These are phyloP conservation scores for Diaporthe sp. DNA, from an alignment of 2,329 filamentous ascomycete species.

Conservation along the genomic window DNA sequence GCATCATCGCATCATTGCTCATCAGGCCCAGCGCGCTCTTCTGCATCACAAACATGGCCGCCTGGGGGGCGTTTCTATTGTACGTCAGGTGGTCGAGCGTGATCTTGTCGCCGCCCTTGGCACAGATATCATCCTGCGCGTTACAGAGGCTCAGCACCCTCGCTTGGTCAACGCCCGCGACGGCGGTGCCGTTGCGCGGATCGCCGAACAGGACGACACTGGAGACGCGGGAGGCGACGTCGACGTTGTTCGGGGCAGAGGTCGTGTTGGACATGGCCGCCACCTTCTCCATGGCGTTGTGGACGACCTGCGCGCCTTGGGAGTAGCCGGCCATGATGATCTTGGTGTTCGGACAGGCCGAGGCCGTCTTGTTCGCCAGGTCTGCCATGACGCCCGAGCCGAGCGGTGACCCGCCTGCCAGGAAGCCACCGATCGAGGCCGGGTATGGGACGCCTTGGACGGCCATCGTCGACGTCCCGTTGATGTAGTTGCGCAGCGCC, in stretches of 20 bases:
- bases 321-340: slow-evolving; percentile 56
- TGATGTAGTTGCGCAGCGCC: slow-evolving; percentile 43
- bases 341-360: slow-evolving; percentile 53
- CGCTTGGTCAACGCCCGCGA: slow-evolving; percentile 27
- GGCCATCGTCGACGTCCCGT: slow-evolving; percentile 42
- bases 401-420: slow-evolving; percentile 43
- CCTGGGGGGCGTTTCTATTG: slow-evolving; percentile 43
- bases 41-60: slow-evolving; percentile 48
- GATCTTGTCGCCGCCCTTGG: slow-evolving; percentile 44
- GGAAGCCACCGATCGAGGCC: slow-evolving; percentile 46
- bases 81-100: slow-evolving; percentile 48
- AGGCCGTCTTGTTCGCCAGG: slow-evolving; percentile 41
- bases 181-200: slow-evolving; percentile 41
- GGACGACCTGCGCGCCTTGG: slow-evolving; percentile 46
- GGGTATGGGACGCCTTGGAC: slow-evolving; percentile 49
- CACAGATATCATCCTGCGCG: slow-evolving; percentile 41
- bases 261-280: slow-evolving; percentile 27
- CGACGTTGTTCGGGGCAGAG: background rate
- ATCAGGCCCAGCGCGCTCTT: slow-evolving; percentile 46
- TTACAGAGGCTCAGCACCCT: slow-evolving; percentile 37
- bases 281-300: slow-evolving; percentile 42
- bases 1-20: slow-evolving; percentile 45
- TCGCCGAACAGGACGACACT: slow-evolving; percentile 39
- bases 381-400: slow-evolving; percentile 45
- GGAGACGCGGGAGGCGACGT: slow-evolving; percentile 21